Percentiles rank a stretch among this genome's conserved stretches.
Evolutionary conservation across 331 rosid genomes (phyloP).

Genomic region (Phaseolus coccineus): DNA sequence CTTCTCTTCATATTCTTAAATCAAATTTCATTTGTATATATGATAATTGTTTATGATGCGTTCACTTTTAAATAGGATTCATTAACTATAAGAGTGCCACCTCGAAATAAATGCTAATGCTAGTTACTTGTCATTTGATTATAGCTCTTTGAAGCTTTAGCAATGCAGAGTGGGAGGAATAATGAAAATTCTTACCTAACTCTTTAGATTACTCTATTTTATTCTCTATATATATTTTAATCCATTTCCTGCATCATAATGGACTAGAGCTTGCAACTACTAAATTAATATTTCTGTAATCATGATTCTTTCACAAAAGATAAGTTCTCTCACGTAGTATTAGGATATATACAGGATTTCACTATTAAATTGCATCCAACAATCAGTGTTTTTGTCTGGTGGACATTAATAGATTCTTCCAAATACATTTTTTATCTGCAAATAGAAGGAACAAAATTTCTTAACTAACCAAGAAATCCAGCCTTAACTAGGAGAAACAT

Average conservation of each 20-base stretch:
- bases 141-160: conserved; percentile 28
- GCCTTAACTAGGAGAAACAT: neutral
- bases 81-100: conserved; percentile 39
- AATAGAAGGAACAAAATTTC: conserved; percentile 29
- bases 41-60: neutral
- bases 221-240: neutral
- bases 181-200: conserved; percentile 44
- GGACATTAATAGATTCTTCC: conserved; percentile 12
- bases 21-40: neutral
- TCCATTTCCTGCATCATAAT: conserved; percentile 27
- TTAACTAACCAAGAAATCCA: neutral
- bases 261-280: conserved; percentile 30
- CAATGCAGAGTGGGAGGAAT: conserved; percentile 33
- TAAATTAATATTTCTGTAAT: conserved; percentile 24
- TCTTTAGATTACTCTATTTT: conserved; percentile 40
- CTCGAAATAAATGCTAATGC: conserved; percentile 40
- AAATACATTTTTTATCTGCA: conserved; percentile 4
- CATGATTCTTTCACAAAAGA: conserved; percentile 16
- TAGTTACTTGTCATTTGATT: conserved; percentile 40
- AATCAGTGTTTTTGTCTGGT: neutral
- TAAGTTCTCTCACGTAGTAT: conserved; percentile 11
- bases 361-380: neutral
- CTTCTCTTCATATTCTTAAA: conserved; percentile 14
- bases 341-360: conserved; percentile 33
- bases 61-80: conserved; percentile 38